phyloP scores from a whole-genome alignment of 139 green algal species.

The Monoraphidium neglectum region DNA sequence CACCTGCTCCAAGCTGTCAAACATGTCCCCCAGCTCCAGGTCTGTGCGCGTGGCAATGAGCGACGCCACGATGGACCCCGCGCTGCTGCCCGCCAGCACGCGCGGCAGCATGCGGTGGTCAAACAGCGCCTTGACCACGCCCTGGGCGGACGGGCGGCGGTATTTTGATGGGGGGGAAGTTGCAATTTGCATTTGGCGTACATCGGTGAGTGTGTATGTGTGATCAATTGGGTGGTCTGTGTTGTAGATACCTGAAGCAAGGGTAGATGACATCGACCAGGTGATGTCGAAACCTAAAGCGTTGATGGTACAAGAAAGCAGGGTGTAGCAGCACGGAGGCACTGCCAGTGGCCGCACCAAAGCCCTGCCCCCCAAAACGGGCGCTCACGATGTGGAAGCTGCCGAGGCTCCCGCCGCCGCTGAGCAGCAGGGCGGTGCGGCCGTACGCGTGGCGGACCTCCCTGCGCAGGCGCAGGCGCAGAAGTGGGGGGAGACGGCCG shows the following conservation, averaged over 20 bases:
- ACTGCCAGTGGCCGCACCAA: no score
- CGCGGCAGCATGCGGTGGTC: constrained; percentile 90
- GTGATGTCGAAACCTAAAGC: neutral
- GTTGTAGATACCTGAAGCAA: no score
- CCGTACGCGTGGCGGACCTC: constrained; percentile 96
- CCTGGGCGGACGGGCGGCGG: no score
- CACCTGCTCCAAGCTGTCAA: constrained; percentile 30
- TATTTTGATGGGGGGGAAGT: no score
- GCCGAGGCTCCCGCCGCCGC: constrained; percentile 89
- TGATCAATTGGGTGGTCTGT: no score
- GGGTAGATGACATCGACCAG: no score
- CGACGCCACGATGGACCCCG: constrained; percentile 84
- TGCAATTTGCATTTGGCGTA: no score
- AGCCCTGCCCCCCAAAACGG: neutral
- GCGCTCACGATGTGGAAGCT: constrained; percentile 88
- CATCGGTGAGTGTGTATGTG: no score
- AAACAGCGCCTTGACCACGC: constrained; percentile 90
- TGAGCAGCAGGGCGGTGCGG: constrained; percentile 94
- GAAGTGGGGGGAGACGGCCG: no score
- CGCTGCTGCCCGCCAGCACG: constrained; percentile 88
- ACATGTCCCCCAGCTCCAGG: constrained; percentile 69
- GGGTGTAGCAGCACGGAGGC: no score
- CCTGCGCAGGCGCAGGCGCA: no score
- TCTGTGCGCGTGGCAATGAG: constrained; percentile 80
- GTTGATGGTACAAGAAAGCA: neutral